phyloP scores from a whole-genome alignment of 129 eudicot genomes.

The Silybum marianum region DNA sequence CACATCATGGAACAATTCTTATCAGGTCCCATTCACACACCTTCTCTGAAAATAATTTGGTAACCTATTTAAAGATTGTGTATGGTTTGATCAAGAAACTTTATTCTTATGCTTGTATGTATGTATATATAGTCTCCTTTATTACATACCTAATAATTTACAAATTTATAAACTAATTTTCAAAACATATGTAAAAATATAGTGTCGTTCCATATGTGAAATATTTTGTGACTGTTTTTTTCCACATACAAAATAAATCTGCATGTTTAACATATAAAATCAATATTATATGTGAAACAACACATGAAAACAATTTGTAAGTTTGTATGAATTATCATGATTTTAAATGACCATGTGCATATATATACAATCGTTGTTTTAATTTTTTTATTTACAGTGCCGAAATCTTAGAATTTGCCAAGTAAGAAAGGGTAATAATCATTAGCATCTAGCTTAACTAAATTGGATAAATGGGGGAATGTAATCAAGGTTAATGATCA shows the following conservation, averaged over 20 bases:
- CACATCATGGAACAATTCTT: constrained; percentile 18
- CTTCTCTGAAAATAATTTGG: constrained; percentile 33
- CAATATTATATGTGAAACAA: too few relatives aligned
- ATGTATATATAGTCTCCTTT: not conserved
- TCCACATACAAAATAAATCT: too few relatives aligned
- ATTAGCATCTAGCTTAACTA: not conserved
- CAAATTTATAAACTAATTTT: too few relatives aligned
- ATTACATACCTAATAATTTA: too few relatives aligned
- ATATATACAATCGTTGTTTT: not conserved
- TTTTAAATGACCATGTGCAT: too few relatives aligned
- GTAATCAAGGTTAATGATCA: not conserved
- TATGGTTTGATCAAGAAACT: constrained; percentile 4
- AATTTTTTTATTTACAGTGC: not conserved
- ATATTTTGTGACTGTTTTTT: too few relatives aligned
- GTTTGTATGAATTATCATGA: too few relatives aligned
- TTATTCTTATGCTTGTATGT: not conserved
- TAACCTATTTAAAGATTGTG: constrained; percentile 16
- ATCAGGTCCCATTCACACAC: constrained; percentile 22
- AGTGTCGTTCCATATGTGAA: too few relatives aligned
- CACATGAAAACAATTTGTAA: too few relatives aligned
- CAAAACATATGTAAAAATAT: too few relatives aligned
- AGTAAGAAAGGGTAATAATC: not conserved
- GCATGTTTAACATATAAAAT: too few relatives aligned
- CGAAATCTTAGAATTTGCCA: too few relatives aligned
- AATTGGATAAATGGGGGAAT: not conserved